phyloP scores from a whole-genome alignment of 2,329 filamentous ascomycete species.

The Elsinoe ampelina region DNA sequence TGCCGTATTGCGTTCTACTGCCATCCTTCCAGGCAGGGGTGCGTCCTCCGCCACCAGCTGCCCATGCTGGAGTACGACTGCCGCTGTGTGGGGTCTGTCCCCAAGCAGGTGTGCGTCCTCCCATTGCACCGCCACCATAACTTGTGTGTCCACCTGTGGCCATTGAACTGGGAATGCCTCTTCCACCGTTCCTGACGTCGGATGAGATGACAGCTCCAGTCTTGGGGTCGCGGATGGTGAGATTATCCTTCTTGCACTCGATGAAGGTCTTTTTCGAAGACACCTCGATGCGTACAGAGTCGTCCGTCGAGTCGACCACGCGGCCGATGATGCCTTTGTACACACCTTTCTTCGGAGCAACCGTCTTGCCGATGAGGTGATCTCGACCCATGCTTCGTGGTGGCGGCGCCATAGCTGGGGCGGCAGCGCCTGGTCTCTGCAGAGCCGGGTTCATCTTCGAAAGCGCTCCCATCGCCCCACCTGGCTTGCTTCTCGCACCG shows the following conservation, averaged over 20 bases:
- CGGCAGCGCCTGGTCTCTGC: slow-evolving; percentile 54
- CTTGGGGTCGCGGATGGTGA: slow-evolving; percentile 73
- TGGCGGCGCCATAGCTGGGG: slow-evolving; percentile 52
- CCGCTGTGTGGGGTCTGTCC: slow-evolving; percentile 28
- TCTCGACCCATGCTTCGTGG: slow-evolving; percentile 69
- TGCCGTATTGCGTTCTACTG: slow-evolving; percentile 36
- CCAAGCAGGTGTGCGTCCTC: slow-evolving; percentile 30
- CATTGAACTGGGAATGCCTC: slow-evolving; percentile 31
- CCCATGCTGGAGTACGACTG: slow-evolving; percentile 60
- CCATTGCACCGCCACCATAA: slow-evolving; percentile 22
- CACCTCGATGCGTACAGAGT: slow-evolving; percentile 77
- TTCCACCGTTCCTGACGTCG: slow-evolving; percentile 36
- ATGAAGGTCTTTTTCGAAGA: slow-evolving; percentile 92
- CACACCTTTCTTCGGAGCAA: slow-evolving; percentile 75
- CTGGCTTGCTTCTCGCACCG: slow-evolving; percentile 81
- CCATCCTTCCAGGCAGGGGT: slow-evolving; percentile 38
- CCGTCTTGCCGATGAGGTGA: slow-evolving; percentile 78
- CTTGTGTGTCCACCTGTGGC: slow-evolving; percentile 27
- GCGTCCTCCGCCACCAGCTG: slow-evolving; percentile 30
- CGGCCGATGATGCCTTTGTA: slow-evolving; percentile 92
- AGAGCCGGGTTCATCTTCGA: slow-evolving; percentile 87
- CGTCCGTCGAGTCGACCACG: slow-evolving; percentile 87
- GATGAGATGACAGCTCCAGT: slow-evolving; percentile 73
- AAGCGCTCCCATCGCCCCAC: slow-evolving; percentile 64
- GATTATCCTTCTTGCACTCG: slow-evolving; percentile 67